Evolutionary conservation across 495 filamentous ascomycete species (phyloP).

Genomic region (Tetracladium setigerum): DNA sequence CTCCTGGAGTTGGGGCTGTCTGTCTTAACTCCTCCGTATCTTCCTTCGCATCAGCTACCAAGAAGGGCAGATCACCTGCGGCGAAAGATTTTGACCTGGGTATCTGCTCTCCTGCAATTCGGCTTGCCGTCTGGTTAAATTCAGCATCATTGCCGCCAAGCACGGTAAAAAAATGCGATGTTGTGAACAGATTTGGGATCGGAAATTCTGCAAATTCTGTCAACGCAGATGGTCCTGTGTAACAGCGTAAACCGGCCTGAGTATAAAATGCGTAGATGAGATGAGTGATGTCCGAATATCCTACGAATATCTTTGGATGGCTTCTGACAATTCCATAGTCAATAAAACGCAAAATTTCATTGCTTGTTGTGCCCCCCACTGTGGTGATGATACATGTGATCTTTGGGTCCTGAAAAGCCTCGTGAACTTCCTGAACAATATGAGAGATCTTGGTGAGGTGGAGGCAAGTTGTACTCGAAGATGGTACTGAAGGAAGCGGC

Average conservation of each 20-base stretch:
- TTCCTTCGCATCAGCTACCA: neutral
- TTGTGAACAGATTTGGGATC: slow-evolving; percentile 5
- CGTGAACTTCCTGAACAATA: slow-evolving; percentile 21
- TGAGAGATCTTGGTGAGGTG: too few relatives aligned
- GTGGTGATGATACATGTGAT: slow-evolving; percentile 25
- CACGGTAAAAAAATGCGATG: neutral
- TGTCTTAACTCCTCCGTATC: neutral
- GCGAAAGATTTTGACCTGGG: neutral
- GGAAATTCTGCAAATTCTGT: slow-evolving; percentile 22
- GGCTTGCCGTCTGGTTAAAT: too few relatives aligned
- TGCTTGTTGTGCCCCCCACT: slow-evolving; percentile 23
- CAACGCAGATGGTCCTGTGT: slow-evolving; percentile 27
- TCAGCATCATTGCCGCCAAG: neutral
- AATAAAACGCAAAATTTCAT: slow-evolving; percentile 25
- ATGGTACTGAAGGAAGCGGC: too few relatives aligned
- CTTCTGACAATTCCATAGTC: slow-evolving; percentile 21
- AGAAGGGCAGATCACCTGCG: neutral
- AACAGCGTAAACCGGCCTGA: slow-evolving; percentile 26
- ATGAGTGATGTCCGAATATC: slow-evolving; percentile 29
- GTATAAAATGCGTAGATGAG: slow-evolving; percentile 27
- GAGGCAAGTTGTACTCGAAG: too few relatives aligned
- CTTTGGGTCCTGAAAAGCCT: slow-evolving; percentile 20
- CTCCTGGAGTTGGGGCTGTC: slow-evolving; percentile 1
- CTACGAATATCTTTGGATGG: slow-evolving; percentile 29
- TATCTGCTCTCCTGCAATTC: neutral